Conservation (phyloP, 2,329 filamentous ascomycete species). For the Ophiostoma himal-ulmi region DNA sequence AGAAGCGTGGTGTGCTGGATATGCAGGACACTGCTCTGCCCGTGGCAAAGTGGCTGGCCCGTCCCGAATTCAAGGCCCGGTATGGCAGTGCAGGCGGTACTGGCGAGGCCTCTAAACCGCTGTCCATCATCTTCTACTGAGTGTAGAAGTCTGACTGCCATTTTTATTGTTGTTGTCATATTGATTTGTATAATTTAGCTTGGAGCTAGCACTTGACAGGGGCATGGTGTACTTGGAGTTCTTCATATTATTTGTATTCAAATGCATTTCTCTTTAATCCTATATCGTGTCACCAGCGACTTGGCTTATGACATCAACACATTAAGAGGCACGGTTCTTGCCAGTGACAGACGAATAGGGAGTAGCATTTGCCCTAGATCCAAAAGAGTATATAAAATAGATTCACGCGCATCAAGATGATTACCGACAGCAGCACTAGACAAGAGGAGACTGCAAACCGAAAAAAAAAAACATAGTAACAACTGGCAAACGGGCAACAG, state of each 20-base stretch:
- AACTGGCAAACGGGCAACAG: background rate
- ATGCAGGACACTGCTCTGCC: conserved; percentile 90
- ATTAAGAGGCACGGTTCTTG: background rate
- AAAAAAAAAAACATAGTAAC: background rate
- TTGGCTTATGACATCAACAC: background rate
- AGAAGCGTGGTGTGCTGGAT: conserved; percentile 88
- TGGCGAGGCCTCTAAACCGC: conserved; percentile 49
- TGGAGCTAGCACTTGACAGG: conserved; percentile 1
- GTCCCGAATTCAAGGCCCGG: conserved; percentile 58
- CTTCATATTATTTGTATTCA: background rate
- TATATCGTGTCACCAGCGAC: background rate
- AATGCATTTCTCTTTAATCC: background rate
- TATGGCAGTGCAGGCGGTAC: conserved; percentile 40
- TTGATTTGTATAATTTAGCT: background rate
- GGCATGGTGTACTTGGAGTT: conserved; percentile 5
- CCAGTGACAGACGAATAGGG: background rate
- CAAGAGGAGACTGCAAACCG: background rate
- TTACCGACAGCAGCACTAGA: conserved; percentile 11
- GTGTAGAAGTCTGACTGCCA: background rate
- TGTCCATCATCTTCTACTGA: conserved; percentile 26
- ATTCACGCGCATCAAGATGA: background rate
- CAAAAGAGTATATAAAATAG: conserved; percentile 4
- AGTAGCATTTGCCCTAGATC: background rate
- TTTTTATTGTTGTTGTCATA: background rate
- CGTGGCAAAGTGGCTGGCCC: conserved; percentile 66